Percentiles rank a stretch among this genome's conserved stretches.
phyloP scores from a whole-genome alignment of 106 monocot species.

The Chionographis japonica region DNA sequence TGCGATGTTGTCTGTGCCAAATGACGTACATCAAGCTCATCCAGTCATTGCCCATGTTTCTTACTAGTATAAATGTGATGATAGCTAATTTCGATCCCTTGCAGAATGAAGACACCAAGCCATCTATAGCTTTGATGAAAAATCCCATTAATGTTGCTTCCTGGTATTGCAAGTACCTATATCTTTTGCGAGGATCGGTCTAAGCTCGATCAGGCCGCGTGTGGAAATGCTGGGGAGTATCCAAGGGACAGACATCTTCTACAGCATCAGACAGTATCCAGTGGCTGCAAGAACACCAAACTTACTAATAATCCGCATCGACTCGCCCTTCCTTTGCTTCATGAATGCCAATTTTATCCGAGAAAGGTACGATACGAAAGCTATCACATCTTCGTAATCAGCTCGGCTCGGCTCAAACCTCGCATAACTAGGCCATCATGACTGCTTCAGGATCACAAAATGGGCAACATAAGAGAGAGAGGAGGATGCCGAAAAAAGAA shows the following conservation, averaged over 20 bases:
- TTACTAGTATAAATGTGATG: neutral
- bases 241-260: conserved; percentile 63
- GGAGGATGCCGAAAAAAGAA: conserved; percentile 29
- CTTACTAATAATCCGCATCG: conserved; percentile 44
- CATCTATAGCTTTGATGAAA: too few relatives aligned
- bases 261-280: conserved; percentile 65
- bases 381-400: too few relatives aligned
- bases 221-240: conserved; percentile 73
- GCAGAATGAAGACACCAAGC: too few relatives aligned
- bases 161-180: conserved; percentile 42
- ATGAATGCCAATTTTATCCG: conserved; percentile 70
- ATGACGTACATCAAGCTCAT: too few relatives aligned
- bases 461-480: conserved; percentile 37
- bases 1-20: too few relatives aligned
- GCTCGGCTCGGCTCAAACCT: neutral
- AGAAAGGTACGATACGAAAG: conserved; percentile 45
- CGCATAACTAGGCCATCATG: neutral
- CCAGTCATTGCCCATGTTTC: neutral
- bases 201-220: conserved; percentile 41
- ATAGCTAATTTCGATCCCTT: neutral
- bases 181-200: conserved; percentile 70
- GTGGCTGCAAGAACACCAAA: conserved; percentile 13
- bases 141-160: neutral
- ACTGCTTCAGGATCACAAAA: conserved; percentile 36
- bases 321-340: conserved; percentile 67